These are phyloP conservation scores for Calonectria crousiana DNA, from an alignment of 2,329 filamentous ascomycete genomes.

Conservation along the genomic window DNA sequence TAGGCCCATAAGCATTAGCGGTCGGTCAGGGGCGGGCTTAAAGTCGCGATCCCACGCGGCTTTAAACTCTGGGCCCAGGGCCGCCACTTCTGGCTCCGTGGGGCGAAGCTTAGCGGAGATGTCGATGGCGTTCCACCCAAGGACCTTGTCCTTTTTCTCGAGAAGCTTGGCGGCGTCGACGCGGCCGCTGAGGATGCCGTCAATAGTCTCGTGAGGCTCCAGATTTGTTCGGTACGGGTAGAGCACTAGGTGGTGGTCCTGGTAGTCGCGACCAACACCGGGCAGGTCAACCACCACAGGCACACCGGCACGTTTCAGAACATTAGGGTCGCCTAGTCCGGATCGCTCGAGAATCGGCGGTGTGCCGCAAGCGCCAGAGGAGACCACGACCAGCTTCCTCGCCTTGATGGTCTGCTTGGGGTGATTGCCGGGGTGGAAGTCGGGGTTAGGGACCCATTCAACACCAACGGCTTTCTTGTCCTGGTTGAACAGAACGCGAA, in stretches of 20 bases:
- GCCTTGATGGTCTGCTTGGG: conserved; percentile 40
- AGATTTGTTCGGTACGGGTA: conserved; percentile 60
- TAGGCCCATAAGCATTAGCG: conserved; percentile 58
- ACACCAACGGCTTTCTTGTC: conserved; percentile 68
- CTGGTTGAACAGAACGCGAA: conserved; percentile 64
- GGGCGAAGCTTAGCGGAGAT: conserved; percentile 68
- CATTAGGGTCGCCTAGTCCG: conserved; percentile 65
- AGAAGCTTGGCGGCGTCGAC: conserved; percentile 60
- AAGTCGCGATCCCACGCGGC: conserved; percentile 69
- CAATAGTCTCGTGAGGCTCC: conserved; percentile 54
- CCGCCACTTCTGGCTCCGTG: conserved; percentile 62
- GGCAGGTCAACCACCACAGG: conserved; percentile 59
- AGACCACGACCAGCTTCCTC: conserved; percentile 46
- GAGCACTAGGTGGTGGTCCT: conserved; percentile 67
- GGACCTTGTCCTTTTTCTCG: conserved; percentile 58
- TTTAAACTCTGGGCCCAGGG: conserved; percentile 65
- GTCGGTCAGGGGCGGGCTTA: conserved; percentile 54
- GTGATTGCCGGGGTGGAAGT: conserved; percentile 35
- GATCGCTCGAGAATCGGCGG: conserved; percentile 72
- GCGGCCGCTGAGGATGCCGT: conserved; percentile 63
- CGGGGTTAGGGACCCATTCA: conserved; percentile 63
- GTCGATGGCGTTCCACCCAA: conserved; percentile 71
- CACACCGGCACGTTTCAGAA: conserved; percentile 62
- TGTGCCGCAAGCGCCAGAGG: conserved; percentile 64
- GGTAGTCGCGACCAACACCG: conserved; percentile 66